phyloP scores from a whole-genome alignment of 257 asterid species.

The Solanum paucissectum region DNA sequence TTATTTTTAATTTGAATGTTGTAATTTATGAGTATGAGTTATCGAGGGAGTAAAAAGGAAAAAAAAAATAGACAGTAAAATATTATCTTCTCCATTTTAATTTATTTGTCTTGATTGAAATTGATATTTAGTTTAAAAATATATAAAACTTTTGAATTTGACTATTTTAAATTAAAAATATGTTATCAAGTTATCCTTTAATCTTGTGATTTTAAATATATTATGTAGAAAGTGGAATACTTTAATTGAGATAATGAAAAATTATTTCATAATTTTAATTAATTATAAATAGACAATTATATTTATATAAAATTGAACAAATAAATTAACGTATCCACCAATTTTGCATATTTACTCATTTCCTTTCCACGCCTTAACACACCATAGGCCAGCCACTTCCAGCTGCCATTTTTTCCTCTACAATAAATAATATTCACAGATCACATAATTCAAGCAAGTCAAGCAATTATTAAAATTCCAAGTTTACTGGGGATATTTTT shows the following conservation, averaged over 20 bases:
- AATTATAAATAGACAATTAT: background rate
- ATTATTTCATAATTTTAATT: rapidly evolving
- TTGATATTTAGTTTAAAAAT: background rate
- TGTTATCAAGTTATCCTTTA: too few relatives aligned
- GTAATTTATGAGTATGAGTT: too few relatives aligned
- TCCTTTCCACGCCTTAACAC: background rate
- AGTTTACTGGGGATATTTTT: background rate
- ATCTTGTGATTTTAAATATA: too few relatives aligned
- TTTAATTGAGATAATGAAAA: too few relatives aligned
- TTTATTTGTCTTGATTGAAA: background rate
- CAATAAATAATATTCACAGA: background rate
- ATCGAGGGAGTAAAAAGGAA: background rate
- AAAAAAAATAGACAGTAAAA: background rate
- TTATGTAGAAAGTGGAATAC: too few relatives aligned
- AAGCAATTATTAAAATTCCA: background rate
- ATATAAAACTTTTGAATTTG: background rate
- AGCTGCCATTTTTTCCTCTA: background rate
- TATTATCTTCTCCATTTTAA: background rate
- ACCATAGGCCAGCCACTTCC: background rate
- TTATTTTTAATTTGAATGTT: too few relatives aligned
- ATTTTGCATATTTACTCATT: background rate
- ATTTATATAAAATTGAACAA: background rate
- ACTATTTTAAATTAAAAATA: background rate
- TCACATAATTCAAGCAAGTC: background rate
- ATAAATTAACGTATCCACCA: background rate